Conservation (phyloP, 495 filamentous ascomycete genomes). For the Penicillium egyptiacum region DNA sequence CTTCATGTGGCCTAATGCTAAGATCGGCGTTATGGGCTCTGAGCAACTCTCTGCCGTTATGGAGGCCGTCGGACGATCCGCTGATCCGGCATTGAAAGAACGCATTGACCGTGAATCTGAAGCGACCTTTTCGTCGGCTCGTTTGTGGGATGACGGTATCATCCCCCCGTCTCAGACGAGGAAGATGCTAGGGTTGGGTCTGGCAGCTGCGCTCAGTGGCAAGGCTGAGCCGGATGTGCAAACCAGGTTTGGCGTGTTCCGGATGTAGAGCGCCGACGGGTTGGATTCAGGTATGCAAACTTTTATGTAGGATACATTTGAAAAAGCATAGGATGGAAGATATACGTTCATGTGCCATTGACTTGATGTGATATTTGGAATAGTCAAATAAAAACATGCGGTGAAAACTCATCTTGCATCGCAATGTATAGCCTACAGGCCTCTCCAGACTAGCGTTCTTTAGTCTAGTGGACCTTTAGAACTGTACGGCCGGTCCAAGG, state of each 20-base stretch:
- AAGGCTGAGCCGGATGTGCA: constrained; percentile 54
- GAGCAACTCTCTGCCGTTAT: constrained; percentile 93
- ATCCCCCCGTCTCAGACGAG: constrained; percentile 89
- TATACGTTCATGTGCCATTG: neutral
- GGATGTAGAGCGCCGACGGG: constrained; percentile 62
- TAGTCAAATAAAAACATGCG: neutral
- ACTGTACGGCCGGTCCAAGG: neutral
- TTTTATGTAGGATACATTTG: neutral
- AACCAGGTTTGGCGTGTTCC: constrained; percentile 91
- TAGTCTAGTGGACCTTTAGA: neutral
- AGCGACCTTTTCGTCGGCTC: constrained; percentile 80
- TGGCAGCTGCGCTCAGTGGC: constrained; percentile 75
- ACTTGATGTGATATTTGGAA: neutral
- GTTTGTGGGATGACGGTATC: constrained; percentile 95
- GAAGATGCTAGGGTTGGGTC: constrained; percentile 74
- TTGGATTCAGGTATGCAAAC: neutral
- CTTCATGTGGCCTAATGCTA: constrained; percentile 97
- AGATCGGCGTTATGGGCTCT: constrained; percentile 92
- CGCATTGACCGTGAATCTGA: constrained; percentile 91
- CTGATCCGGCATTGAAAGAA: constrained; percentile 76
- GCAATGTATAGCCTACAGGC: neutral
- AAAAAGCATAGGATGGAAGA: neutral
- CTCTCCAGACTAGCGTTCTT: neutral
- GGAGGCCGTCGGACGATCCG: constrained; percentile 85
- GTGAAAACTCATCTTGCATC: neutral